Base-by-base conservation (phyloP, 768 basidiomycete species). In the Xerocomellus amylosporus region DNA sequence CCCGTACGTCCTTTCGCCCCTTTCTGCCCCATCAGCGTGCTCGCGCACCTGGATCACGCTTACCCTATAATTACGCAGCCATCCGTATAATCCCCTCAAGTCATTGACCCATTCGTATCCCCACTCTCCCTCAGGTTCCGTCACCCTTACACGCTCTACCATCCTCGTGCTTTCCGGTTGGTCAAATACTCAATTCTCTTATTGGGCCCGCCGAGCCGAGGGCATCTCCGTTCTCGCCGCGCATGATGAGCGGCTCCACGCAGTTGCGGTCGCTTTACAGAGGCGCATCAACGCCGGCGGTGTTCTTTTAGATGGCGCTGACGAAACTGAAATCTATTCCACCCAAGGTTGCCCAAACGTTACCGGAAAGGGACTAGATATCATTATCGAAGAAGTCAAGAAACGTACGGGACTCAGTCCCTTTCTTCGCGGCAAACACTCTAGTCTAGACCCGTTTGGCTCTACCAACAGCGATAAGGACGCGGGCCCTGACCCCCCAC, bases 131-230 rank as follows among this genome's bases (percentile, higher is more conserved):
- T 64, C 70, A 12, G 79, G 78, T 38, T 69, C 69, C 53, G 79
- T 79, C 47, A 74, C 71, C 26, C 72, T 79, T 48, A 80, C 77
- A 22, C 76, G 79, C 40, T 73, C 77, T 37, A 75, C 76, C 41
- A 74, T 79, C 48, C 75, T 79, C 46, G 65, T 74, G 42, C 72
- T 79, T 46, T 78, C 78, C 6, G 78, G 78, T 54, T 80, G 78
- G 78, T 80, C 79, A 19, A 79, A 80, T 46, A 79, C 78, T 9
- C 79, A 80, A 53, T 79, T 79, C 46, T 80, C 78, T 43, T 80
- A 80, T 55, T 79, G 78, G 79, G 76, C 78, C n/a, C 77, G 78
- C 48, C 77, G 78, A 30, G 67, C 74, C 6, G 79, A 80, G 62
- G 78, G 76, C 28, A 74, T 79, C 42, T 78, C 77, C 46, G 78